Percentiles rank a stretch among this genome's conserved stretches.
phyloP scores from a whole-genome alignment of 106 monocot species.

The Triglochin maritima region DNA sequence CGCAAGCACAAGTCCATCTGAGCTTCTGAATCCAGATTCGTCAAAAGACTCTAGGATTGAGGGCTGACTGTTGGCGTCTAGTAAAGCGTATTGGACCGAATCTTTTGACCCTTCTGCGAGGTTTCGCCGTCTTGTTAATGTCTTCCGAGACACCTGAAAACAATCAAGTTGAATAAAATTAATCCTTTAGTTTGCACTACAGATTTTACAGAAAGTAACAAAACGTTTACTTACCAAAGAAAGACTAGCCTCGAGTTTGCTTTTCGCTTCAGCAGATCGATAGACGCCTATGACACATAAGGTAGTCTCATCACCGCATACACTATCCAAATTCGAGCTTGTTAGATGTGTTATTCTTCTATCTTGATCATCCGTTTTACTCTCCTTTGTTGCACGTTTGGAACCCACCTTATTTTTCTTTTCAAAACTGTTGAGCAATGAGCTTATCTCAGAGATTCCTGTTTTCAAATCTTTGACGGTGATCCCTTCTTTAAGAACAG shows the following conservation, averaged over 20 bases:
- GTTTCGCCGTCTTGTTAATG: slow-evolving; percentile 43
- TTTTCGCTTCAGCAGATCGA: slow-evolving; percentile 49
- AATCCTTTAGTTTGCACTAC: not conserved
- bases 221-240: slow-evolving; percentile 28
- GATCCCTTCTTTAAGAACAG: slow-evolving; percentile 54
- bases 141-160: slow-evolving; percentile 73
- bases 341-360: slow-evolving; percentile 39
- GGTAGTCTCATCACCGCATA: slow-evolving; percentile 52
- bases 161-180: not conserved
- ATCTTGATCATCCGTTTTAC: slow-evolving; percentile 12
- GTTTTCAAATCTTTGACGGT: slow-evolving; percentile 67
- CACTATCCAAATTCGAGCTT: slow-evolving; percentile 35
- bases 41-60: slow-evolving; percentile 60
- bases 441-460: slow-evolving; percentile 56
- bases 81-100: slow-evolving; percentile 47
- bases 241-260: slow-evolving; percentile 43
- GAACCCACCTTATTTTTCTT: slow-evolving; percentile 53
- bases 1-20: slow-evolving; percentile 51
- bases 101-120: slow-evolving; percentile 10
- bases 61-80: slow-evolving; percentile 64
- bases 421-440: slow-evolving; percentile 66
- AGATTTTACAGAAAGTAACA: not conserved
- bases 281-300: slow-evolving; percentile 78
- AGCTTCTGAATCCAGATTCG: slow-evolving; percentile 36
- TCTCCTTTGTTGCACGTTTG: slow-evolving; percentile 30